A percentile compares a stretch with the other conserved stretches of the same genome.
Evolutionary conservation across 2,329 filamentous ascomycete genomes (phyloP).

Genomic region (Pseudocercospora pini-densiflorae): DNA sequence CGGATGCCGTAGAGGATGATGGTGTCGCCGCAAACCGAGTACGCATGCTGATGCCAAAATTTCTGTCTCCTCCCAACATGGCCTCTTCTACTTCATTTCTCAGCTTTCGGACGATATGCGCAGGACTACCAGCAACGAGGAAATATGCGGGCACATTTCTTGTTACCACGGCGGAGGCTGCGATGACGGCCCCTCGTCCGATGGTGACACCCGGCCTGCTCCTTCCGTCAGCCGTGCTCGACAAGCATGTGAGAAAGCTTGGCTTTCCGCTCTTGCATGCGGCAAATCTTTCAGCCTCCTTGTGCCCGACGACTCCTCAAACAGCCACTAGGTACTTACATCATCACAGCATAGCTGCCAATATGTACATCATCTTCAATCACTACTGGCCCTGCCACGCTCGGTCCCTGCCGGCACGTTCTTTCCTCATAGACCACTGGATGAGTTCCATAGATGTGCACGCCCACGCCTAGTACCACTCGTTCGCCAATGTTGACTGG

Average conservation of each 20-base stretch:
- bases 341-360: slow-evolving; percentile 1
- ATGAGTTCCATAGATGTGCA: neutral
- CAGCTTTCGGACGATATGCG: neutral
- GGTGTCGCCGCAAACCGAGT: neutral
- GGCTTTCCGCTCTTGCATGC: neutral
- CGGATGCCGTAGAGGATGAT: neutral
- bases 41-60: neutral
- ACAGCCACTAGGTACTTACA: neutral
- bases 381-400: neutral
- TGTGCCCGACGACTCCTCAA: neutral
- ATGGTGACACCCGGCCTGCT: neutral
- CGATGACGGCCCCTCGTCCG: neutral
- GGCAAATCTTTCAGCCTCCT: neutral
- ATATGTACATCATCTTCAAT: slow-evolving; percentile 1
- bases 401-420: slow-evolving; percentile 2
- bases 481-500: neutral
- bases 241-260: slow-evolving; percentile 8
- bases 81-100: neutral
- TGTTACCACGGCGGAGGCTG: neutral
- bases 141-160: neutral
- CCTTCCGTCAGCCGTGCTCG: slow-evolving; percentile 4
- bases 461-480: neutral
- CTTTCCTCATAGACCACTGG: neutral
- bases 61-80: neutral
- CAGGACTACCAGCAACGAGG: neutral